Evolutionary conservation across 305 asterid genomes (phyloP), one percentile per base, ranked within the genome.

Genomic region (Lippia alba): DNA sequence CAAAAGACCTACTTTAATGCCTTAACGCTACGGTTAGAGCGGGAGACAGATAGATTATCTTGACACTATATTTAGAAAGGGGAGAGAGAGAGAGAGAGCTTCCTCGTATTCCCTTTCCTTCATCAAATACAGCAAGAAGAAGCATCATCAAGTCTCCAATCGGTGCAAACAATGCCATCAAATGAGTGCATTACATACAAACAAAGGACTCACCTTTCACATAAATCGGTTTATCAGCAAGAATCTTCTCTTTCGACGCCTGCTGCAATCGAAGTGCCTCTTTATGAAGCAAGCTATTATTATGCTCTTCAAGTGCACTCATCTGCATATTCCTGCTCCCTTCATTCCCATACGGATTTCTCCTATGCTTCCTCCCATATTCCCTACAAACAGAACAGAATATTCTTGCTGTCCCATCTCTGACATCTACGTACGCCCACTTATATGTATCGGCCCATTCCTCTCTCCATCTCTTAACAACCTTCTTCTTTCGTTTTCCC

Each of bases 361-460:
- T 79, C 81, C 99, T 90, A 74, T 94, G 99, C 80, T 94, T 94
- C 80, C 99, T 87, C 71, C 99, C 99, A 78, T 88, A 94, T 77
- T 94, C 99, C 73, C 97, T 86, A 74, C 99, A 94, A 49, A 94
- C 94, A 3, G 99, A 90, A 83, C 99, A 94, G 84, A 94, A 92
- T 79, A 94, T 94, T 78, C 99, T 90, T 7, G 99, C 94, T 12
- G 97, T 87, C 62, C 96, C 98, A 71, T 94, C 99, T 79, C 87
- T 92, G 64, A 92, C 82, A 80, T 94, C 96, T 74, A 92, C 98
- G 64, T 90, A 94, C 30, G 99, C 99, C 99, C 99, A 94, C 78
- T 94, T 94, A 83, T 94, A 94, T 3, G 99, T 94, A 80, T 94
- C 99, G 57, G 99, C 99, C 99, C 99, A 94, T 80, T 94, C 99